Percentiles rank a stretch among this genome's conserved stretches.
phyloP scores from a whole-genome alignment of 805 yeast species.

The Candida nemodendra region DNA sequence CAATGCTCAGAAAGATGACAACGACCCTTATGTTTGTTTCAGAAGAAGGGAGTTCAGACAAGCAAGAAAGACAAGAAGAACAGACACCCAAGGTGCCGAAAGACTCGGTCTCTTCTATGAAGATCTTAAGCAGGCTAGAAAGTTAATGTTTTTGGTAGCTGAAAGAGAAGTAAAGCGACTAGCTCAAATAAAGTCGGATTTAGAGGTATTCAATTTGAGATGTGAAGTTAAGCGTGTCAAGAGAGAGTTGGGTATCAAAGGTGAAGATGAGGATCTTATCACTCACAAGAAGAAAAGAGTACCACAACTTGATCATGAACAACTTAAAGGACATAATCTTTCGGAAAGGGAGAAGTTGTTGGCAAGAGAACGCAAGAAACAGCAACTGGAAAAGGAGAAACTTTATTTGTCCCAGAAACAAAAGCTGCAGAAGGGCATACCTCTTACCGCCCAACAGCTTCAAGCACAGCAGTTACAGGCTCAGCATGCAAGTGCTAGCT shows the following conservation, averaged over 20 bases:
- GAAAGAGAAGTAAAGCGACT: conserved; percentile 68
- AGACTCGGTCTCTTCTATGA: conserved; percentile 68
- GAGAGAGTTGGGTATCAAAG: conserved; percentile 70
- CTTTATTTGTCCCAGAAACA: conserved; percentile 25
- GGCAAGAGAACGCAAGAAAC: conserved; percentile 21
- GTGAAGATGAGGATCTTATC: conserved; percentile 80
- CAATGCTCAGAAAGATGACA: conserved; percentile 76
- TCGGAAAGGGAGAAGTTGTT: conserved; percentile 17
- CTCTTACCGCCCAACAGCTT: conserved; percentile 25
- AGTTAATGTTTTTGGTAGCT: conserved; percentile 65
- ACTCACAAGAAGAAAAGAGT: conserved; percentile 70
- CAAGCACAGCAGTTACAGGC: conserved; percentile 20
- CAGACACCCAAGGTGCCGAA: conserved; percentile 88
- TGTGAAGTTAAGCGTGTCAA: conserved; percentile 70
- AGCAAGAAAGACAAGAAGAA: conserved; percentile 92
- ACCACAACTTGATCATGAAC: conserved; percentile 20
- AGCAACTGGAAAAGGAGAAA: conserved; percentile 21
- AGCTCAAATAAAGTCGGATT: conserved; percentile 61
- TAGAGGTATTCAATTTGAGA: conserved; percentile 69
- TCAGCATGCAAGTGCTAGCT: conserved; percentile 7
- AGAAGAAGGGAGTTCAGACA: conserved; percentile 93
- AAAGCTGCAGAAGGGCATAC: conserved; percentile 19
- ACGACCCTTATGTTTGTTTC: conserved; percentile 93
- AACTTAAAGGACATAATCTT: conserved; percentile 14
- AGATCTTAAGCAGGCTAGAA: conserved; percentile 75